Evolutionary conservation across 108 stramenopile species (phyloP).

Genomic region (Heterococcus sp.): DNA sequence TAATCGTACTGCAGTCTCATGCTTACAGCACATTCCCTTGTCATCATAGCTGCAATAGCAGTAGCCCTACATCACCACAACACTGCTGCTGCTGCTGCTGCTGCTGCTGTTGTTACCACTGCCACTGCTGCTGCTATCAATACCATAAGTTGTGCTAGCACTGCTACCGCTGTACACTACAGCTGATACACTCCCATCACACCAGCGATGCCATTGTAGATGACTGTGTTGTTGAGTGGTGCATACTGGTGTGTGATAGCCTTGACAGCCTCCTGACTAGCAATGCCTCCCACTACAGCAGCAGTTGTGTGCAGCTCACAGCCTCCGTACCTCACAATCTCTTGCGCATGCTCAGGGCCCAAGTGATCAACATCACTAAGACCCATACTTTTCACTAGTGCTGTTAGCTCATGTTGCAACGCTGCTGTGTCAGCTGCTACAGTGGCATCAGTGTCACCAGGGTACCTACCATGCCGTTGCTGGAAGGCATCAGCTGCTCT

Average conservation of each 20-base stretch:
- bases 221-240: constrained; percentile 46
- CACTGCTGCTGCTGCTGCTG: too few relatives aligned
- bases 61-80: too few relatives aligned
- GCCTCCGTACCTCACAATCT: constrained; percentile 42
- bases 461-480: constrained; percentile 18
- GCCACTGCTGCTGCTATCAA: too few relatives aligned
- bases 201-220: constrained; percentile 52
- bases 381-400: constrained; percentile 11
- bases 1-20: too few relatives aligned
- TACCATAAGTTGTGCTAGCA: too few relatives aligned
- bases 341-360: constrained; percentile 16
- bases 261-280: constrained; percentile 56
- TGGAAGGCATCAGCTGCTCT: constrained; percentile 39
- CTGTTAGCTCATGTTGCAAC: constrained; percentile 4
- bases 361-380: constrained; percentile 2
- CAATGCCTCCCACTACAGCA: constrained; percentile 49
- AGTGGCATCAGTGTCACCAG: constrained; percentile 23
- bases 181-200: constrained; percentile 32
- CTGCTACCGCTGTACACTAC: too few relatives aligned
- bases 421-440: constrained; percentile 3
- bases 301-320: constrained; percentile 47
- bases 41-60: too few relatives aligned
- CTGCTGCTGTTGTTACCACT: too few relatives aligned
- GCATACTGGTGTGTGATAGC: constrained; percentile 50
- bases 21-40: too few relatives aligned